phyloP scores from a whole-genome alignment of 2,329 filamentous ascomycete species.

The Talaromyces rugulosus region DNA sequence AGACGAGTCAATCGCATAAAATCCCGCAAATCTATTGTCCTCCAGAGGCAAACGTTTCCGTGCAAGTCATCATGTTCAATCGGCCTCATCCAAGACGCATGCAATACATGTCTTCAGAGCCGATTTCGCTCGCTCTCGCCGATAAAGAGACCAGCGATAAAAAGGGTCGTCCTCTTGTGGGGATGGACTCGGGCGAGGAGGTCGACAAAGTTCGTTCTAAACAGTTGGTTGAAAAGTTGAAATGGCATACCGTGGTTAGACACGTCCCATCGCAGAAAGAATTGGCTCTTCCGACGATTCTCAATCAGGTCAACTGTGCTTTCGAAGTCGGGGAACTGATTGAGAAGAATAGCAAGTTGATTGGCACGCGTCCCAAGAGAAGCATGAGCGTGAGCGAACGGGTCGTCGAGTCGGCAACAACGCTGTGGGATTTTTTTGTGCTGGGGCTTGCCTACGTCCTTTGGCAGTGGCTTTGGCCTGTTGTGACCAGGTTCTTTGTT shows the following conservation, averaged over 20 bases:
- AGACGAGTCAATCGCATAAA: slow-evolving; percentile 45
- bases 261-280: slow-evolving; percentile 78
- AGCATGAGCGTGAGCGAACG: slow-evolving; percentile 89
- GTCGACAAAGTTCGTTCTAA: slow-evolving; percentile 60
- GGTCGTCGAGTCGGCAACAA: slow-evolving; percentile 88
- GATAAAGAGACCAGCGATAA: slow-evolving; percentile 56
- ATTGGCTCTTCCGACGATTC: slow-evolving; percentile 70
- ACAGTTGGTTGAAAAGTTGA: slow-evolving; percentile 77
- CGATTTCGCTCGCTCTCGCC: slow-evolving; percentile 80
- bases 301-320: slow-evolving; percentile 94
- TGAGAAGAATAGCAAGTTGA: slow-evolving; percentile 82
- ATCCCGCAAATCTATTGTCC: slow-evolving; percentile 72
- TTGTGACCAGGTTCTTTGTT: slow-evolving; percentile 70
- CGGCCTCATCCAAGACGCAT: slow-evolving; percentile 79
- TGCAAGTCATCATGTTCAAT: slow-evolving; percentile 87
- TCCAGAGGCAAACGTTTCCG: slow-evolving; percentile 60
- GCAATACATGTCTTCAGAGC: slow-evolving; percentile 91
- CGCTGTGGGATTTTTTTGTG: slow-evolving; percentile 71
- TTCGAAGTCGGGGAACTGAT: slow-evolving; percentile 82
- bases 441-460: slow-evolving; percentile 67
- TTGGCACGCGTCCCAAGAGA: slow-evolving; percentile 76
- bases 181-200: slow-evolving; percentile 70
- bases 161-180: slow-evolving; percentile 33
- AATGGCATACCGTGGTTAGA: slow-evolving; percentile 77
- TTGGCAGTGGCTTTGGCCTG: slow-evolving; percentile 71